A percentile compares a stretch with the other conserved stretches of the same genome.
Evolutionary conservation across 192 early-diverging fungal species (phyloP).

Genomic region (Rhizoclosmatium globosum): DNA sequence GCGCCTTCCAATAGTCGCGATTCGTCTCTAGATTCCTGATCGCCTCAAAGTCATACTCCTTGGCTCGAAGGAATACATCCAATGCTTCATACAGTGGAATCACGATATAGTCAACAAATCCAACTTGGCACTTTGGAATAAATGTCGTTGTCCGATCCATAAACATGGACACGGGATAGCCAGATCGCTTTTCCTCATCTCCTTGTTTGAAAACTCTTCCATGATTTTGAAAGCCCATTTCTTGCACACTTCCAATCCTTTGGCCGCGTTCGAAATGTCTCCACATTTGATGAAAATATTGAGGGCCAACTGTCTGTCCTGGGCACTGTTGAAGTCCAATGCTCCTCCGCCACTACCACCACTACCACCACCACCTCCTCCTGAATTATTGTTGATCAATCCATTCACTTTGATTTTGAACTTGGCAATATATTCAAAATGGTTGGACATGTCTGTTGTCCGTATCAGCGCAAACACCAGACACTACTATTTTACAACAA

Average conservation of each 20-base stretch:
- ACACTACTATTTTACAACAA: conserved; percentile 19
- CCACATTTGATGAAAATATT: conserved; percentile 69
- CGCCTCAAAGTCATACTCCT: conserved; percentile 34
- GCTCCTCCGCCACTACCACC: conserved; percentile 2
- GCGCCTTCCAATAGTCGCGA: conserved; percentile 42
- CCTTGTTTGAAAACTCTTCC: conserved; percentile 69
- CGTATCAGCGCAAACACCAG: conserved; percentile 36
- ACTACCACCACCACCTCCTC: not conserved
- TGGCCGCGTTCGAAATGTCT: conserved; percentile 66
- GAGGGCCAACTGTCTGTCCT: conserved; percentile 55
- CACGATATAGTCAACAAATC: conserved; percentile 70
- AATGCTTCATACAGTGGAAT: conserved; percentile 64
- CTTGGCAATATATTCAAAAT: conserved; percentile 68
- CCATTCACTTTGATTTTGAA: conserved; percentile 64
- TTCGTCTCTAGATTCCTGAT: conserved; percentile 35
- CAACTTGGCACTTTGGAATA: conserved; percentile 65
- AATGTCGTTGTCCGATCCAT: conserved; percentile 58
- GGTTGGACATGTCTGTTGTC: conserved; percentile 60
- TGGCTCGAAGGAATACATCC: conserved; percentile 54
- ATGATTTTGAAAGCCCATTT: conserved; percentile 67
- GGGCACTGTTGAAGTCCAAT: conserved; percentile 49
- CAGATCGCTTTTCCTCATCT: conserved; percentile 54
- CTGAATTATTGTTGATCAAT: not conserved
- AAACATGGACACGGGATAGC: conserved; percentile 46
- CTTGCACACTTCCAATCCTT: conserved; percentile 48